Evolutionary conservation across 2,329 filamentous ascomycete genomes (phyloP).

Genomic region (Drechslera avenae): DNA sequence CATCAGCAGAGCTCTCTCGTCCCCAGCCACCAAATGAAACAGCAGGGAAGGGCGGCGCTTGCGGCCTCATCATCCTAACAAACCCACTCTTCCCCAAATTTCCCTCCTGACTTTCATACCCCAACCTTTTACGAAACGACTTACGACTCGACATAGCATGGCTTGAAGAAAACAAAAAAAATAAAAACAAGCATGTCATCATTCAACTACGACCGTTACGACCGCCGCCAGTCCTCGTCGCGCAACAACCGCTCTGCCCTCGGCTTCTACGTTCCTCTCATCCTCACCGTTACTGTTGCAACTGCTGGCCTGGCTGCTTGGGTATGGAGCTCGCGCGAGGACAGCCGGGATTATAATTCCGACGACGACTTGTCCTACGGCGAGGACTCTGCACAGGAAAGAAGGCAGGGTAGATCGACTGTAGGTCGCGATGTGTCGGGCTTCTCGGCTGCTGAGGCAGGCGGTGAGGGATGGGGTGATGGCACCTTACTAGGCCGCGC

Average conservation of each 20-base stretch:
- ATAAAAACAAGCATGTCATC: conserved; percentile 39
- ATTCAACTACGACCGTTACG: conserved; percentile 62
- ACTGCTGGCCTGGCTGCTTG: conserved; percentile 86
- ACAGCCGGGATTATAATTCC: conserved; percentile 71
- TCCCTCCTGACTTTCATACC: too few species aligned
- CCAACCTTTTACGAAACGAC: conserved; percentile 14
- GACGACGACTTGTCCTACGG: conserved; percentile 52
- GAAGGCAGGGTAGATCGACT: conserved; percentile 28
- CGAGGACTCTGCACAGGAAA: conserved; percentile 41
- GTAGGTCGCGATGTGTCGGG: conserved; percentile 22
- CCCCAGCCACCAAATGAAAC: too few species aligned
- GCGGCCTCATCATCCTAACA: too few species aligned
- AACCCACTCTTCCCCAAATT: too few species aligned
- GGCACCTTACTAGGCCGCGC: conserved; percentile 75
- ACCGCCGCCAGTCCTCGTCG: conserved; percentile 55
- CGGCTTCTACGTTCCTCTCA: conserved; percentile 88
- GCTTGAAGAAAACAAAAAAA: conserved; percentile 25
- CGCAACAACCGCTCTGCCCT: conserved; percentile 64
- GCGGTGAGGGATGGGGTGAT: conserved; percentile 34
- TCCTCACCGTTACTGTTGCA: conserved; percentile 83
- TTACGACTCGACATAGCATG: conserved; percentile 18
- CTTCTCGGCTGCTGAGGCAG: conserved; percentile 35
- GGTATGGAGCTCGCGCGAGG: conserved; percentile 88
- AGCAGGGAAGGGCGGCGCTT: too few species aligned
- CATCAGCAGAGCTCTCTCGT: too few species aligned